Base-by-base conservation (phyloP, 208 protist species). In the Borovskyia barvae region DNA sequence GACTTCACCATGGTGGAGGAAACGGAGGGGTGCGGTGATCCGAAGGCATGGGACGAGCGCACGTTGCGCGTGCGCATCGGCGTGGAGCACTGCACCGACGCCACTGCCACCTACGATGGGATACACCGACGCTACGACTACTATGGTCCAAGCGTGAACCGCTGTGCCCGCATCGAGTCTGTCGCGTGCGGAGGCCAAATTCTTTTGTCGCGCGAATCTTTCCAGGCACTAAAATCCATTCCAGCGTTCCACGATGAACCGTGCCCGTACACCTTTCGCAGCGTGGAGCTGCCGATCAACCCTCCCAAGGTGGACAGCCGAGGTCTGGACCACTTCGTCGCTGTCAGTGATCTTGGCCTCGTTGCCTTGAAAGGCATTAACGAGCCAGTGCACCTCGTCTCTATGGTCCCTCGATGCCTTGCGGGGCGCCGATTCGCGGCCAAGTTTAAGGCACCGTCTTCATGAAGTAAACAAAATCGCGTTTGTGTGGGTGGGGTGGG, bases 101-200 rank as follows among this genome's bases (percentile, higher is more conserved):
- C 80, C 25, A 72, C 55, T 32, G 74, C 75, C 19, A 77, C 65
- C 4, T 93, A 89, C 56, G 83, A 93, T 51, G 54, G 52, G 28
- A 75, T 88, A 19, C 70, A 84, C 36, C 60, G 78, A 7, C 67
- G 82, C 17, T 90, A 90, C 60, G 90, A 97, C 66, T 97, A 96
- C 77, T 94, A 92, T 60, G 90, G 91, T 17, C 78, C 76, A 0
- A 88, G 86, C 33, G 91, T 97, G 1, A 95, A 95, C 61, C 81
- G 82, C 17, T 82, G 85, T 41, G 80, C 90, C 2, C 79, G 90
- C 22, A 88, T 97, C 29, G 69, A 83, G 59, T 46, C 71, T 2
- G 66, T 62, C 0, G 82, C 80, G 5, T 82, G 85, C 30, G 92
- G 90, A 17, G 93, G 90, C 2, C 86, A 97, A 52, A 93, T 94